Conservation (phyloP, 2,329 filamentous ascomycete genomes). For the Bipolaris oryzae region DNA sequence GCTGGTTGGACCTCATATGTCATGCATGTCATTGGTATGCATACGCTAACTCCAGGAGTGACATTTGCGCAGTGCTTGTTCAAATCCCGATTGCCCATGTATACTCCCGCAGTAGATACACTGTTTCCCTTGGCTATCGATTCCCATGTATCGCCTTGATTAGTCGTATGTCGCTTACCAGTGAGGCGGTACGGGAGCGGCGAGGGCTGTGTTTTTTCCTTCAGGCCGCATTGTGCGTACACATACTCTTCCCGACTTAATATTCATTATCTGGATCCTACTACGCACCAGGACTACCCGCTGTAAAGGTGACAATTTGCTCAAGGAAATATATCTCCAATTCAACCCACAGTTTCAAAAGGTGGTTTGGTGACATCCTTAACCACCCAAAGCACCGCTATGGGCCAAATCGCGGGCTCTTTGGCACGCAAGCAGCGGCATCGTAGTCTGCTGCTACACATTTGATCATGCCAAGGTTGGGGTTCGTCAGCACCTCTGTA, state of each 20-base stretch:
- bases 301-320: not conserved
- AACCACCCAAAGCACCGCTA: constrained; percentile 1
- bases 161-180: not conserved
- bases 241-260: not conserved
- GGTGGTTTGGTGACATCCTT: not conserved
- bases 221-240: not conserved
- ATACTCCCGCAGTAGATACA: not conserved
- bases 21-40: too few relatives aligned
- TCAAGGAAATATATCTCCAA: not conserved
- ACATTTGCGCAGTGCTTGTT: too few relatives aligned
- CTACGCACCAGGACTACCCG: not conserved
- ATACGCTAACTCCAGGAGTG: too few relatives aligned
- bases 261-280: not conserved
- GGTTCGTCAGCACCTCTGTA: not conserved
- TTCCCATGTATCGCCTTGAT: not conserved
- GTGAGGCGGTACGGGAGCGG: not conserved
- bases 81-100: too few relatives aligned
- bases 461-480: not conserved
- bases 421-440: not conserved
- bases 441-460: not conserved
- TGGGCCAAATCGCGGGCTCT: not conserved
- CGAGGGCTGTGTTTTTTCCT: not conserved
- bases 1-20: too few relatives aligned
- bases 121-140: not conserved
- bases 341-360: not conserved